Base-by-base conservation (phyloP, 495 filamentous ascomycete genomes). In the Podospora australis region DNA sequence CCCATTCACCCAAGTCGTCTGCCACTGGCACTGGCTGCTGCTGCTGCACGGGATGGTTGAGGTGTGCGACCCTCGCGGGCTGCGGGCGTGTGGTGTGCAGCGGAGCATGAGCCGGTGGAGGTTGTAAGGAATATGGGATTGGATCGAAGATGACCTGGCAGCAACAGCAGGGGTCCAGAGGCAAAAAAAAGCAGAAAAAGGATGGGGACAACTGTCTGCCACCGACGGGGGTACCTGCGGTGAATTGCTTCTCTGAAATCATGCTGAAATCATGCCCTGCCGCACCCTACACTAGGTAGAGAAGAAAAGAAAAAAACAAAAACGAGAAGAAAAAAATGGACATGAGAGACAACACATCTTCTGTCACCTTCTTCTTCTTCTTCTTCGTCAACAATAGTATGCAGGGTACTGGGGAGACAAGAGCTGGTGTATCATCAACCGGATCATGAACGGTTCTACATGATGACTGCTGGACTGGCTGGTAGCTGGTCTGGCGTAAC, bases 131-230 rank as follows among this genome's bases (percentile, higher is more conserved):
- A 11, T 17, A 43, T 47, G 23, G 39, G 39, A 43, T 47, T 25
- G 39, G 39, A 16, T 36, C 32, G 32, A 22, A 39, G 40, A 44
- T 30, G 45, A 53, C 39, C 50, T 46, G 32, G 50, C 40, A 16
- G 11, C 34, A 16, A 36, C 13, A 36, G 44, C 48, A 52, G 20
- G 44, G 44, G 36, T 52, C n/a, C 19, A 48, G 24, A 46, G 35
- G 39, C 19, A 5, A 35, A 25, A 29, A 23, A 16, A 16, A 5
- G 34, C 5, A 36, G 17, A n/a, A 36, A n/a, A 19, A 43, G 23
- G 23, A 34, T 17, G 38, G 39, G 50, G 38, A 23, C 20, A 32
- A n/a, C n/a, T 42, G 38, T 35, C 50, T 45, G 50, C 50, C 50
- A 40, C 38, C 38, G 44, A 35, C 28, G 36, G 46, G 34, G 45